phyloP scores from a whole-genome alignment of 768 basidiomycete species.

The Leccinum ochraceum region DNA sequence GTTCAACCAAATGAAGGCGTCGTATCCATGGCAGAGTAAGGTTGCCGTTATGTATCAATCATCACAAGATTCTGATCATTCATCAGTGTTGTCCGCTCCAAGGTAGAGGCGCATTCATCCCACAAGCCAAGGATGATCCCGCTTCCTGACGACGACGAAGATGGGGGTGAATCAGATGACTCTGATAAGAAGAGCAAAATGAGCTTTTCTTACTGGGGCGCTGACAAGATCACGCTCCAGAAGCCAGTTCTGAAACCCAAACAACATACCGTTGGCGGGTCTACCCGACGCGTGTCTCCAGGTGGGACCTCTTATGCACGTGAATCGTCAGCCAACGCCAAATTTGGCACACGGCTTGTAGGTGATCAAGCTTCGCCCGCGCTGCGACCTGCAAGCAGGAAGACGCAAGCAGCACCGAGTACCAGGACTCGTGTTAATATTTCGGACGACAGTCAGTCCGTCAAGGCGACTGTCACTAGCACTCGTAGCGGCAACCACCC shows the following conservation, averaged over 20 bases:
- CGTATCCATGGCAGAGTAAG: conserved; percentile 90
- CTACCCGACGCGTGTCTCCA: conserved; percentile 40
- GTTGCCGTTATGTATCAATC: conserved; percentile 13
- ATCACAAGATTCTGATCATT: conserved; percentile 10
- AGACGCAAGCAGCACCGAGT: conserved; percentile 46
- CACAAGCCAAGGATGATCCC: conserved; percentile 69
- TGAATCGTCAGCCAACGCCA: conserved; percentile 88
- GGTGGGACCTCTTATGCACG: conserved; percentile 63
- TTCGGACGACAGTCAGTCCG: conserved; percentile 67
- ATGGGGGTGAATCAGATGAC: conserved; percentile 72
- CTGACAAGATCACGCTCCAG: conserved; percentile 87
- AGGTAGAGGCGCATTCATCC: conserved; percentile 56
- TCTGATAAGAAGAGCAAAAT: conserved; percentile 90
- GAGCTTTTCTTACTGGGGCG: conserved; percentile 94
- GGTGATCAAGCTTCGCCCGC: conserved; percentile 46
- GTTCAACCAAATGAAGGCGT: conserved; percentile 77
- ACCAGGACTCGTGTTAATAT: conserved; percentile 47
- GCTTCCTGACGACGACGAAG: conserved; percentile 62
- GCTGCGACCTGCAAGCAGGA: conserved; percentile 63
- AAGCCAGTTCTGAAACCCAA: conserved; percentile 64
- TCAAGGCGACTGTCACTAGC: conserved; percentile 73
- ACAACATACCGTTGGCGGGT: conserved; percentile 34
- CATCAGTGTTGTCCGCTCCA: conserved; percentile 67
- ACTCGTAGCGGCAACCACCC: conserved; percentile 44
- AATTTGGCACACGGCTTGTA: conserved; percentile 85